phyloP scores from a whole-genome alignment of 352 stramenopile species.

The Phytophthora rubi region DNA sequence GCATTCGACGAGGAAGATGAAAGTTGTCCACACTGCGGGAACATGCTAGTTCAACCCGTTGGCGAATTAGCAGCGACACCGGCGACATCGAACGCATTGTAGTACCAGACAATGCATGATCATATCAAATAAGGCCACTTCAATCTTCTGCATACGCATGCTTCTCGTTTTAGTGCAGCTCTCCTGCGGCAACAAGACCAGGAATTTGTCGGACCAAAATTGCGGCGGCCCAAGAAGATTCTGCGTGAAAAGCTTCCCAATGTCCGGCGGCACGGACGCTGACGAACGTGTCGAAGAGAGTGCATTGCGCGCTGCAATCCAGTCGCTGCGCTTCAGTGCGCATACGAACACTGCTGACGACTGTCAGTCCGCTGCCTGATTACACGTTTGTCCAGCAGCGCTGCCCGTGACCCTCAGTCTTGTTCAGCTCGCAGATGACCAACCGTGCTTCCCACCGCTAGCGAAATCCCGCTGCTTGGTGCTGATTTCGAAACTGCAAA shows the following conservation, averaged over 20 bases:
- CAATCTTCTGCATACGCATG: background rate
- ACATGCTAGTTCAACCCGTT: conserved; percentile 43
- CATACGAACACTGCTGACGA: conserved; percentile 16
- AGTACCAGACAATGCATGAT: background rate
- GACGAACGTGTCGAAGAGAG: conserved; percentile 1
- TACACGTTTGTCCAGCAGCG: conserved; percentile 38
- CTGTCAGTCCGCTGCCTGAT: conserved; percentile 22
- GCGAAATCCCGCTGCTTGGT: conserved; percentile 5
- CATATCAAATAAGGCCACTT: background rate
- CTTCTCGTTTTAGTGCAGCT: too few relatives aligned
- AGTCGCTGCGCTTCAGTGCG: background rate
- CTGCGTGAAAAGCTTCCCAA: background rate
- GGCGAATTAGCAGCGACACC: conserved; percentile 13
- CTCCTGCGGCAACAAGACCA: too few relatives aligned
- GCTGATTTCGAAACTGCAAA: background rate
- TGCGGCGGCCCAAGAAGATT: too few relatives aligned
- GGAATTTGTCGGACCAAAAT: too few relatives aligned
- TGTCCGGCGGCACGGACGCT: background rate
- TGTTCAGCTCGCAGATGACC: conserved; percentile 1
- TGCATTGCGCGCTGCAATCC: conserved; percentile 19
- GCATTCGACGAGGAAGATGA: conserved; percentile 63
- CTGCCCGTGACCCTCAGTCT: conserved; percentile 6
- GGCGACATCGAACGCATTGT: conserved; percentile 2
- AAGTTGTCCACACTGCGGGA: conserved; percentile 69
- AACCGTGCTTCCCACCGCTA: background rate